Evolutionary conservation across 345 rosid species (phyloP), one percentile per base, ranked within the genome.

Genomic region (Streptanthus diversifolius): DNA sequence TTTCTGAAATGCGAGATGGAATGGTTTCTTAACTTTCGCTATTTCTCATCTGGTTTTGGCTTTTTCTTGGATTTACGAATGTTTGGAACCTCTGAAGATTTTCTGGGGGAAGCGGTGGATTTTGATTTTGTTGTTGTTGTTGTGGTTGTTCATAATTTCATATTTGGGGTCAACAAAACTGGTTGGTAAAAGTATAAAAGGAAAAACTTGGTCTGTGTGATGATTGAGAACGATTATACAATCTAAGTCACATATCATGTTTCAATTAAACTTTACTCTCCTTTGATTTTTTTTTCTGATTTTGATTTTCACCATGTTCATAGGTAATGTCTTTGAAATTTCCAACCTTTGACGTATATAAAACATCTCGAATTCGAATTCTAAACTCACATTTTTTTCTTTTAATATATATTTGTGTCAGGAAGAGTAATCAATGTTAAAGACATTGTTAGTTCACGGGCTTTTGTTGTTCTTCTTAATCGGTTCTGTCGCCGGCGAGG

Each of bases 391-490:
- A 25, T 25, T 25, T 0, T 60, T 49, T 25, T n/a, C n/a, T 45
- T 19, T 9, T 24, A 5, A 15, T 11, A 17, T 15, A 1, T 44
- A 3, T 11, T 15, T 25, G 4, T 37, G n/a, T 74, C 67, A 67
- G 78, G 68, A 45, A 19, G 3, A 27, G 22, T 15, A 15, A 75
- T 11, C 86, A 82, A 90, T 87, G 98, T 74, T 79, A 36, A 90
- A 79, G 84, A 68, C 85, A 68, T 76, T 89, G 72, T 67, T 82
- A 82, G 78, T 80, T 85, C 72, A 74, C 74, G 81, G 44, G 3
- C 3, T 58, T 7, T n/a, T 78, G 72, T 44, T 22, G 37, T 58
- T 75, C 22, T 63, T 70, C 76, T 78, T n/a, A 15, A 71, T 67
- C 4, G 54, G 37, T 70, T 84, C 18, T 9, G 73, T 76, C 3